Percentiles rank a stretch among this genome's conserved stretches.
Conservation (phyloP, 257 asterid genomes). For the Anisodus tanguticus region DNA sequence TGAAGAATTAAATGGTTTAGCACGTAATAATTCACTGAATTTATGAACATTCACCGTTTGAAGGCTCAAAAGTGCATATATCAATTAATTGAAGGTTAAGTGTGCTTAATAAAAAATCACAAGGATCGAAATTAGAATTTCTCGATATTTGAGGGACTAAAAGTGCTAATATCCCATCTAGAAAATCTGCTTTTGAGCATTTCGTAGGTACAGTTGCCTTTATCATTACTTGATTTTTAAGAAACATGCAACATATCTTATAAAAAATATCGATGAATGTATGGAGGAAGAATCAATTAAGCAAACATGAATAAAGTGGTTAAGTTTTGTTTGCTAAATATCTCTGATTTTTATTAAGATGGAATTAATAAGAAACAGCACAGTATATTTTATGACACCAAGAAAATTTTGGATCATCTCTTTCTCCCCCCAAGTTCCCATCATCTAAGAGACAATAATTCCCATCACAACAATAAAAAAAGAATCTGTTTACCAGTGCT, state of each 20-base stretch:
- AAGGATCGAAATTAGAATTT: no score
- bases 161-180: not conserved
- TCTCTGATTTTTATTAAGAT: not conserved
- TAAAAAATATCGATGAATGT: not conserved
- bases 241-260: constrained; percentile 16
- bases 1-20: no score
- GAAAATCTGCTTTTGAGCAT: not conserved
- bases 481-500: not conserved
- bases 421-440: not conserved
- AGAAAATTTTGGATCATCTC: not conserved
- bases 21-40: no score
- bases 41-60: no score
- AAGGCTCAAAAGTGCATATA: no score
- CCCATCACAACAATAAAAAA: not conserved
- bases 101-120: no score
- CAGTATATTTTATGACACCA: not conserved
- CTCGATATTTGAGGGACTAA: no score
- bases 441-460: not conserved
- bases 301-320: not conserved
- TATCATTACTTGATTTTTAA: not conserved
- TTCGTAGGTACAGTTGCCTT: not conserved
- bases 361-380: not conserved
- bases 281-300: not conserved
- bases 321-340: not conserved
- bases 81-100: no score